phyloP scores from a whole-genome alignment of 2,329 filamentous ascomycete species.

The Arthrobotrys entomopaga region DNA sequence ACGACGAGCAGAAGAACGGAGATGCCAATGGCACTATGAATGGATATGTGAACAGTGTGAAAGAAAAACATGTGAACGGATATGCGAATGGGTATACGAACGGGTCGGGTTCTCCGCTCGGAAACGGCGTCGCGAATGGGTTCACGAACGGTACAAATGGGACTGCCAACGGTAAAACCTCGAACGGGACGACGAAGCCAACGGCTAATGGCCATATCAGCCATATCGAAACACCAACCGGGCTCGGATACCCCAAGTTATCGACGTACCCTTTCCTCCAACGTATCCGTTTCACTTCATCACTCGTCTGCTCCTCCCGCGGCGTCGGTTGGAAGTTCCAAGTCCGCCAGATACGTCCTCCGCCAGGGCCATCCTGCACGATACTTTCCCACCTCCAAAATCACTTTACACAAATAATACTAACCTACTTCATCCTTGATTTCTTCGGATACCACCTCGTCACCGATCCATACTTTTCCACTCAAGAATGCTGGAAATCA shows the following conservation, averaged over 20 bases:
- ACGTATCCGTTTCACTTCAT: slow-evolving; percentile 42
- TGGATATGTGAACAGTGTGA: background rate
- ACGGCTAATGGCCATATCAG: slow-evolving; percentile 13
- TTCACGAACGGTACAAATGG: slow-evolving; percentile 14
- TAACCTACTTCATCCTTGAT: slow-evolving; percentile 40
- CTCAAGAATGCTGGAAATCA: slow-evolving; percentile 30
- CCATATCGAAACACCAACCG: background rate
- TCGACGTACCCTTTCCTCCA: slow-evolving; percentile 27
- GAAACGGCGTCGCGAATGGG: slow-evolving; percentile 23
- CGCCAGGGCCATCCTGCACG: slow-evolving; percentile 13
- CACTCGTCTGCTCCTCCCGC: slow-evolving; percentile 32
- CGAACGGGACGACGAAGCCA: slow-evolving; percentile 29
- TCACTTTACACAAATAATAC: slow-evolving; percentile 18
- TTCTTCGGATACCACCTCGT: slow-evolving; percentile 21
- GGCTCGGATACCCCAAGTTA: slow-evolving; percentile 36
- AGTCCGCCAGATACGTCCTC: slow-evolving; percentile 30
- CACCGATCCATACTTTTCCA: slow-evolving; percentile 38
- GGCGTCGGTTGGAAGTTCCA: slow-evolving; percentile 53
- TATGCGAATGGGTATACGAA: slow-evolving; percentile 8
- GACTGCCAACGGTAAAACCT: background rate
- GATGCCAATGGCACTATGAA: slow-evolving; percentile 24
- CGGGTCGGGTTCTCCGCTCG: background rate
- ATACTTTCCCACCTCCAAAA: slow-evolving; percentile 28
- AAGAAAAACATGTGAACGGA: background rate
- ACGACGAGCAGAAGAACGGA: background rate